Percentiles rank a stretch among this genome's conserved stretches.
Conservation (phyloP, 148 eudicot genomes). For the Selenicereus undatus region DNA sequence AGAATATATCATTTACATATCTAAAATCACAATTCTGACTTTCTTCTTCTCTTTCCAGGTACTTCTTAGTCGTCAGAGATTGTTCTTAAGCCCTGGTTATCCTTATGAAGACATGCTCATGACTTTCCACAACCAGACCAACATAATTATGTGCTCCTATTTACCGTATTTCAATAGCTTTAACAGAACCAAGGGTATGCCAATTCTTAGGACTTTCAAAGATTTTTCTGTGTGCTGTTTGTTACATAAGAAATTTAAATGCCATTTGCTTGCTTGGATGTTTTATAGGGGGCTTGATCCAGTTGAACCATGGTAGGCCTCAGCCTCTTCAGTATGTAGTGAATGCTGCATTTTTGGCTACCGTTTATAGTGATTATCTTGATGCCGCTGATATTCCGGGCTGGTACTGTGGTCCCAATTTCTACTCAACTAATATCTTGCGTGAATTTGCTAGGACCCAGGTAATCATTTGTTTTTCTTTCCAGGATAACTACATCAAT, state of each 20-base stretch:
- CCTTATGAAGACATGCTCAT: slow-evolving; percentile 79
- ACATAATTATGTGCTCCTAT: slow-evolving; percentile 79
- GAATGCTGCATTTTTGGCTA: slow-evolving; percentile 89
- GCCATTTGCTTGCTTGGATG: background rate
- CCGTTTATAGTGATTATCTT: slow-evolving; percentile 78
- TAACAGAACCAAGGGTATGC: slow-evolving; percentile 74
- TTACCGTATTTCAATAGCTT: slow-evolving; percentile 70
- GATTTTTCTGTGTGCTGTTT: background rate
- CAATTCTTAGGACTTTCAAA: background rate
- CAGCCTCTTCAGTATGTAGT: slow-evolving; percentile 94
- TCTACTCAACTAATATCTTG: slow-evolving; percentile 53
- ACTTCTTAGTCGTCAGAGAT: slow-evolving; percentile 75
- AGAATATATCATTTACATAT: background rate
- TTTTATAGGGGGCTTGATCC: slow-evolving; percentile 72
- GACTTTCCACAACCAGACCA: slow-evolving; percentile 80
- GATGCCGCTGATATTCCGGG: slow-evolving; percentile 85
- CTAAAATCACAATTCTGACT: background rate
- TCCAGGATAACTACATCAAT: background rate
- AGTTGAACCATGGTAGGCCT: slow-evolving; percentile 80
- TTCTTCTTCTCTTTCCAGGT: slow-evolving; percentile 37
- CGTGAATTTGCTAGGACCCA: slow-evolving; percentile 80
- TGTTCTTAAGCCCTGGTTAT: slow-evolving; percentile 87
- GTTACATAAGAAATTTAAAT: background rate
- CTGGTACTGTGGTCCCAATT: slow-evolving; percentile 87
- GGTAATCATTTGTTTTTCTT: slow-evolving; percentile 32